Evolutionary conservation across 2,329 filamentous ascomycete species (phyloP).

Genomic region (Cercospora canescens): DNA sequence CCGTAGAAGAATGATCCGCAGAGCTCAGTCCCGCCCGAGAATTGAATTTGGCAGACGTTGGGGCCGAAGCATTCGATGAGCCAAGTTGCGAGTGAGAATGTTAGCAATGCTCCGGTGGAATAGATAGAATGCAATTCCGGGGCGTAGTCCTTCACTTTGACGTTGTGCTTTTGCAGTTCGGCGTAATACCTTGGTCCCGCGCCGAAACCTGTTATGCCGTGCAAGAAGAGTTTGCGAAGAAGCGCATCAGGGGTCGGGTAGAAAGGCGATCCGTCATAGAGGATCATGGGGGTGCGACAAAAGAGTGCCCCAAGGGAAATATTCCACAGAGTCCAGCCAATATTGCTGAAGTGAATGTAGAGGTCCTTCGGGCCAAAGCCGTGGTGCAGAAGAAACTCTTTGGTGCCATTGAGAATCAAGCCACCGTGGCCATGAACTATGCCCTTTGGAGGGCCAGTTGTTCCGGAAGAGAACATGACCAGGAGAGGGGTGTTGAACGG

Average conservation of each 20-base stretch:
- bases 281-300: background rate
- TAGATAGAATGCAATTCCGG: conserved; percentile 16
- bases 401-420: background rate
- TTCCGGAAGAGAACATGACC: background rate
- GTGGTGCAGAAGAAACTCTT: conserved; percentile 53
- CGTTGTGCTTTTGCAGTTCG: conserved; percentile 60
- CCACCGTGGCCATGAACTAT: background rate
- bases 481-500: background rate
- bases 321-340: conserved; percentile 85
- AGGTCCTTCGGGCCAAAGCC: conserved; percentile 43
- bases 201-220: conserved; percentile 69
- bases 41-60: background rate
- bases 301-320: conserved; percentile 56
- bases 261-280: background rate
- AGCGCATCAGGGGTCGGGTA: background rate
- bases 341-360: conserved; percentile 60
- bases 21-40: background rate
- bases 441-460: background rate
- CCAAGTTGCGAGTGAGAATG: conserved; percentile 33
- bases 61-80: background rate
- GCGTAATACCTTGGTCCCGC: conserved; percentile 73
- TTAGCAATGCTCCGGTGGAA: conserved; percentile 17
- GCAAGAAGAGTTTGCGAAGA: conserved; percentile 59
- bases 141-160: conserved; percentile 10
- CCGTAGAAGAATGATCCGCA: background rate